Evolutionary conservation across 768 basidiomycete genomes (phyloP), one percentile per base, ranked within the genome.

Genomic region (Leccinum subgranulosum): DNA sequence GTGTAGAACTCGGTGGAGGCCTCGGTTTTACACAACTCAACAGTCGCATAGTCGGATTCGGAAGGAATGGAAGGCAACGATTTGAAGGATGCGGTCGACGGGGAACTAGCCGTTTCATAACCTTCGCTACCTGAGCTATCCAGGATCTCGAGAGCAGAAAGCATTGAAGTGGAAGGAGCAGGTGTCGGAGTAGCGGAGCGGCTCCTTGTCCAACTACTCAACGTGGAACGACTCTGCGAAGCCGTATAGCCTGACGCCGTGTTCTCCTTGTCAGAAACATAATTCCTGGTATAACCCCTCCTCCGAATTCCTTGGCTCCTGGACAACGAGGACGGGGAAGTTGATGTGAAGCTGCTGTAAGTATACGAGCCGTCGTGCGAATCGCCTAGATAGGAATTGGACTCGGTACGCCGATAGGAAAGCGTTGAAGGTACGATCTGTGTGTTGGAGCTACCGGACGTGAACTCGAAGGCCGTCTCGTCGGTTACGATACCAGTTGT

Each of bases 21-120:
- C 29, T 79, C 76, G 6, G 78, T 76, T 67, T 62, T 75, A 60
- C 80, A 81, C 31, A 70, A 60, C 34, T 76, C 75, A n/a, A 72
- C 75, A 1, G 80, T 79, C 36, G 61, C 64, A 53, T 72, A 81
- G 49, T 78, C 78, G 0, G 76, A 79, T 51, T 80, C 77, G 1
- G 82, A 84, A 12, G 84, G 84, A 59, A 85, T 85, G 4, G 80
- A 81, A 1, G 84, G 84, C 55, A 85, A 69, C 6, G 84, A 85
- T 55, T 75, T 76, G 68, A 81, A 84, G 0, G 84, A 85, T 6
- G 77, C 73, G 11, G 71, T 75, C 8, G 81, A 81, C 1, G 81
- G 77, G 4, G 80, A 72, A 25, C 61, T 58, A 4, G 76, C 75
- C 2, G 77, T 72, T 29, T 79, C 72, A 60, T 84, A 87, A 2